These are phyloP conservation scores for Ustilago sp. DNA, from an alignment of 1,284 basidiomycete species.

Conservation along the genomic window DNA sequence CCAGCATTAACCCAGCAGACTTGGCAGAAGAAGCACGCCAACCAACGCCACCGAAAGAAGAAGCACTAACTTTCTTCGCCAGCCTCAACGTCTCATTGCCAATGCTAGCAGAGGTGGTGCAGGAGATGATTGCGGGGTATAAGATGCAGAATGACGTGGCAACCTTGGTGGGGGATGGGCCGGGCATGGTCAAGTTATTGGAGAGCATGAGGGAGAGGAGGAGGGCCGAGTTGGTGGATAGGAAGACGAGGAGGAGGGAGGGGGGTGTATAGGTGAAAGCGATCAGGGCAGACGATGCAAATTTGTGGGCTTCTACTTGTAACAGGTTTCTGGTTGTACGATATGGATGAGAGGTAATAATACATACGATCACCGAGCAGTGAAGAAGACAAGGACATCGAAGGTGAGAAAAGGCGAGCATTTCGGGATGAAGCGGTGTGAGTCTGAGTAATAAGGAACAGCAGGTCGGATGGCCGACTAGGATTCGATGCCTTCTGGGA, in stretches of 20 bases:
- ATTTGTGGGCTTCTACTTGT: conserved; percentile 13
- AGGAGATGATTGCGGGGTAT: conserved; percentile 91
- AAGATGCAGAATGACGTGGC: conserved; percentile 71
- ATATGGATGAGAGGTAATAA: conserved; percentile 18
- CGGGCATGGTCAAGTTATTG: conserved; percentile 38
- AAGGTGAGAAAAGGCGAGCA: neutral
- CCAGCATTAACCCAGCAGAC: neutral
- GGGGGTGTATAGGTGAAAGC: conserved; percentile 5
- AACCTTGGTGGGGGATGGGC: conserved; percentile 22
- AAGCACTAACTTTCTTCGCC: conserved; percentile 83
- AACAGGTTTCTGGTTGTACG: neutral
- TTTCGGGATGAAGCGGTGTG: too few relatives aligned
- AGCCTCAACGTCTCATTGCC: conserved; percentile 85
- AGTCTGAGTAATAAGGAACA: neutral
- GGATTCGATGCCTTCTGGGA: conserved; percentile 56
- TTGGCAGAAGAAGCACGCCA: conserved; percentile 1
- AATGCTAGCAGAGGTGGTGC: conserved; percentile 84
- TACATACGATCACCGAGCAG: conserved; percentile 18
- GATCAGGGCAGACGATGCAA: neutral
- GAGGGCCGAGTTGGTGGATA: conserved; percentile 7
- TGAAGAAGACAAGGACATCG: neutral
- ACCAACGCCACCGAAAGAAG: conserved; percentile 65
- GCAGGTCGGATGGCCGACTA: neutral
- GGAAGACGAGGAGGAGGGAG: conserved; percentile 6
- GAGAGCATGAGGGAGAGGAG: conserved; percentile 45